Percentiles rank a stretch among this genome's conserved stretches.
Evolutionary conservation across 2,329 filamentous ascomycete genomes (phyloP).

Genomic region (Albifimbria verrucaria): DNA sequence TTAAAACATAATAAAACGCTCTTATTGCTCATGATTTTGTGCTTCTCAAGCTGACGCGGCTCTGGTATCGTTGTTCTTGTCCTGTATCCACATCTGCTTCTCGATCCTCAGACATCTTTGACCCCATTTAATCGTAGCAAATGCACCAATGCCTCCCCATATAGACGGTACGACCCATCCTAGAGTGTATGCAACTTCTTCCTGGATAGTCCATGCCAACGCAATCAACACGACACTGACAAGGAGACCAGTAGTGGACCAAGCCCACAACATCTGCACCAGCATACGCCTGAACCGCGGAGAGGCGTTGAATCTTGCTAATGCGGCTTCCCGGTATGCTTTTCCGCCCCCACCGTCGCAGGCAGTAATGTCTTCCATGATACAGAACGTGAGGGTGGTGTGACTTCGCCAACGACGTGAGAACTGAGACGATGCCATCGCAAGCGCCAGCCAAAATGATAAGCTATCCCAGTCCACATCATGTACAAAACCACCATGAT

Average conservation of each 20-base stretch:
- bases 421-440: conserved; percentile 46
- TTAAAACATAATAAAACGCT: too few relatives aligned
- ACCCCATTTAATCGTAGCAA: conserved; percentile 9
- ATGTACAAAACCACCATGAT: conserved; percentile 33
- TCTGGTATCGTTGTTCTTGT: neutral
- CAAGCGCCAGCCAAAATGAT: conserved; percentile 7
- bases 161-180: conserved; percentile 10
- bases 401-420: conserved; percentile 47
- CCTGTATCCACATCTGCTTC: conserved; percentile 9
- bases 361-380: conserved; percentile 59
- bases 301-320: conserved; percentile 20
- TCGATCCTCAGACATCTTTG: conserved; percentile 9
- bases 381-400: conserved; percentile 55
- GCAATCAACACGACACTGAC: conserved; percentile 11
- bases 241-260: conserved; percentile 17
- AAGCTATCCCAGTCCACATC: conserved; percentile 20
- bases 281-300: conserved; percentile 21
- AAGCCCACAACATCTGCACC: conserved; percentile 18
- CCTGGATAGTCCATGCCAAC: conserved; percentile 8
- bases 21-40: too few relatives aligned
- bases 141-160: conserved; percentile 8
- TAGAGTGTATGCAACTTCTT: conserved; percentile 10
- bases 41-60: too few relatives aligned
- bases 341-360: conserved; percentile 53
- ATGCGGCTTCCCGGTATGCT: conserved; percentile 16